Percentiles rank a stretch among this genome's conserved stretches.
Evolutionary conservation across 805 yeast genomes (phyloP).

Genomic region (Candida koratica): DNA sequence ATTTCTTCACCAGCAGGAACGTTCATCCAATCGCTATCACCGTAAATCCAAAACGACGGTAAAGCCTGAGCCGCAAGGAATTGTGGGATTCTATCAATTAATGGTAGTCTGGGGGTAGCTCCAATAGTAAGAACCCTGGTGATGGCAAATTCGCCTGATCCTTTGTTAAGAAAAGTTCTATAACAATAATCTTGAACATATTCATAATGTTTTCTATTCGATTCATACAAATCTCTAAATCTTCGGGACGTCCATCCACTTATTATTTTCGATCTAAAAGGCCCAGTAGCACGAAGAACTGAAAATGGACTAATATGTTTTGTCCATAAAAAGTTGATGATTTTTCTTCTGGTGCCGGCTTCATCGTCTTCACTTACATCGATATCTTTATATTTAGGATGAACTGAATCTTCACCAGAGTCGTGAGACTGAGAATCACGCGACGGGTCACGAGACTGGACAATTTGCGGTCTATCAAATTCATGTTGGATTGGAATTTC

Average conservation of each 20-base stretch:
- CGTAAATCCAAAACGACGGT: slow-evolving; percentile 59
- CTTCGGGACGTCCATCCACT: slow-evolving; percentile 51
- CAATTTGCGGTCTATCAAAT: slow-evolving; percentile 9
- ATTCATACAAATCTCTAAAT: slow-evolving; percentile 38
- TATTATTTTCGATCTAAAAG: slow-evolving; percentile 48
- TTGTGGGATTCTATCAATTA: slow-evolving; percentile 48
- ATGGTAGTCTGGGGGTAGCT: slow-evolving; percentile 53
- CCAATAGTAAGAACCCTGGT: slow-evolving; percentile 59
- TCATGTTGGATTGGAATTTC: slow-evolving; percentile 14
- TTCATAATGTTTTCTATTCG: slow-evolving; percentile 31
- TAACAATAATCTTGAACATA: slow-evolving; percentile 52
- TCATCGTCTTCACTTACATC: slow-evolving; percentile 10
- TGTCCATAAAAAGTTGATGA: slow-evolving; percentile 48
- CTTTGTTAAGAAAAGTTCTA: slow-evolving; percentile 49
- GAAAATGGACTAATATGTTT: slow-evolving; percentile 53
- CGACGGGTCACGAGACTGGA: slow-evolving; percentile 1
- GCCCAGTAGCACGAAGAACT: slow-evolving; percentile 48
- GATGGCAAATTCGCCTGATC: slow-evolving; percentile 63
- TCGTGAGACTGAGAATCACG: background rate
- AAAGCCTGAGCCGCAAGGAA: slow-evolving; percentile 37
- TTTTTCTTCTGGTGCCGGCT: slow-evolving; percentile 20
- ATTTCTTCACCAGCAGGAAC: slow-evolving; percentile 51
- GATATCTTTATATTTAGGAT: slow-evolving; percentile 13
- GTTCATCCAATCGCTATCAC: slow-evolving; percentile 72
- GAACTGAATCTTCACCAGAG: background rate